Base-by-base conservation (phyloP, 768 basidiomycete species). In the Mycena crocata region DNA sequence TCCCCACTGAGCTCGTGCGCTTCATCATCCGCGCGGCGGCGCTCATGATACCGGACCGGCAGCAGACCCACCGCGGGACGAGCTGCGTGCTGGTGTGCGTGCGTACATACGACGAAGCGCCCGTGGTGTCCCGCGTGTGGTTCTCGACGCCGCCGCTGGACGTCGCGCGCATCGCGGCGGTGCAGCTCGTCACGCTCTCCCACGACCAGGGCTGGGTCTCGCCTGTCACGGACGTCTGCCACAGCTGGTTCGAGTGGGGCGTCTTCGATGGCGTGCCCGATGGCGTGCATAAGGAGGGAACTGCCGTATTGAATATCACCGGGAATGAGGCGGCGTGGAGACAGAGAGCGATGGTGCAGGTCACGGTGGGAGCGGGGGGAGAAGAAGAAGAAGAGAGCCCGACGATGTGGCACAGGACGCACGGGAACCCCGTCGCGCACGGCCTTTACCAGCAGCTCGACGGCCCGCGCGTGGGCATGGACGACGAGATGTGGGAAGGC, bases 191-290 rank as follows among this genome's bases (percentile, higher is more conserved):
- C n/a, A 64, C 63, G 10, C 17, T 64, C 19, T 64, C 56, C 4
- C 56, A 32, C 40, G 56, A 51, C 49, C 49, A 52, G 32, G 56
- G 56, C 14, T 45, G 56, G 63, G 48, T 51, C 34, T 14, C 15
- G 21, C 56, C 56, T 24, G 1, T 12, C 56, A 57, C 48, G 39
- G 56, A 42, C 7, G 40, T 51, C 12, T 57, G 49, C 17, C 49
- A 51, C 31, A 64, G 63, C 35, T 64, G 56, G 56, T 64, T 51
- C 35, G 63, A 66, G 42, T 59, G 57, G 64, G 57, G 50, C 14
- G 56, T 58, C 14, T 51, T 58, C 50, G 28, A 23, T 15, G 39
- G 55, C 34, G 40, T n/a, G 49, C 23, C 13, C 44, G 2, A 37
- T 49, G 21, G 14, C 40, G 10, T 8, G n/a, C 12, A 50, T 54